Evolutionary conservation across 1,139 yeast genomes (phyloP).

Genomic region (Groenewaldozyma auringiensis): DNA sequence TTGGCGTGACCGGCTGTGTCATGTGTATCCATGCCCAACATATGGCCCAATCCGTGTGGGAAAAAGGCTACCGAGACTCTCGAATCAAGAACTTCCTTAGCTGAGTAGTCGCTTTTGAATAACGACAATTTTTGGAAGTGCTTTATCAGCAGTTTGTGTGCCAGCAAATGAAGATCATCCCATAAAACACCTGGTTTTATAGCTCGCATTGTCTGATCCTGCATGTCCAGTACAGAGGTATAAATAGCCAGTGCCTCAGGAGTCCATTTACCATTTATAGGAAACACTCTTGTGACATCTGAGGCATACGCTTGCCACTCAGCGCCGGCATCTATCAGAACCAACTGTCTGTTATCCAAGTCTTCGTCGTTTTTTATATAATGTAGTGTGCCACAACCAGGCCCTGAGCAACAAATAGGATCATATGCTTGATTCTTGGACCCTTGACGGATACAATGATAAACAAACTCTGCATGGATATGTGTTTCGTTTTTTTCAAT

Average conservation of each 20-base stretch:
- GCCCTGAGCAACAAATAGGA: constrained; percentile 93
- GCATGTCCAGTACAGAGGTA: constrained; percentile 79
- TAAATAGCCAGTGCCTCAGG: constrained; percentile 79
- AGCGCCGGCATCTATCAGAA: constrained; percentile 93
- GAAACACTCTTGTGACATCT: constrained; percentile 94
- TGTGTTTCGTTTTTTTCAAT: constrained; percentile 85
- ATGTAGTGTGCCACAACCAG: constrained; percentile 85
- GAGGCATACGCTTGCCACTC: constrained; percentile 92
- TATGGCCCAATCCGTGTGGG: constrained; percentile 94
- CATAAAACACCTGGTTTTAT: constrained; percentile 78
- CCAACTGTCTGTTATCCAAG: constrained; percentile 48
- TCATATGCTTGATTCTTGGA: constrained; percentile 83
- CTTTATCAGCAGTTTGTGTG: constrained; percentile 70
- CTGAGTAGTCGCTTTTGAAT: constrained; percentile 51
- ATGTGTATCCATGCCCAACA: constrained; percentile 91
- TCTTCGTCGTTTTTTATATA: constrained; percentile 78
- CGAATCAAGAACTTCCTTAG: constrained; percentile 60
- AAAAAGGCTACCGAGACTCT: constrained; percentile 71
- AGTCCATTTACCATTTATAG: constrained; percentile 83
- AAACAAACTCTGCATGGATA: constrained; percentile 89
- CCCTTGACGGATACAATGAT: constrained; percentile 91
- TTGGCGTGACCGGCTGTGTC: constrained; percentile 88
- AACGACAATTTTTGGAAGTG: constrained; percentile 70
- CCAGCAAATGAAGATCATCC: constrained; percentile 75
- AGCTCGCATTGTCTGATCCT: constrained; percentile 52